A percentile compares a stretch with the other conserved stretches of the same genome.
Evolutionary conservation across 2,329 filamentous ascomycete species (phyloP).

Genomic region (Tolypocladium endophyticum): DNA sequence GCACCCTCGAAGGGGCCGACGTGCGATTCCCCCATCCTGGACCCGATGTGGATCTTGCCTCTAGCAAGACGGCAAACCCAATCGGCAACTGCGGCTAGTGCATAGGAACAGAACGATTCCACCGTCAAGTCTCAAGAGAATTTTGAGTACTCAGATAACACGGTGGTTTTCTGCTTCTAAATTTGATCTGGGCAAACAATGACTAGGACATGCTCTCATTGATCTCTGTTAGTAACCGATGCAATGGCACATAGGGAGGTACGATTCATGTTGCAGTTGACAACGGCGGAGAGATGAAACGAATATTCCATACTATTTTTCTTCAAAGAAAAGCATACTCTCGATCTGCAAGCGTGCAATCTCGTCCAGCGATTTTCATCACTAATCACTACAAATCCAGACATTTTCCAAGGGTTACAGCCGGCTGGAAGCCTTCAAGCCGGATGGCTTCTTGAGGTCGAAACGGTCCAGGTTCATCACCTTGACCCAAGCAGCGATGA

Average conservation of each 20-base stretch:
- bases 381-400: neutral
- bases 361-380: neutral
- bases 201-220: too few relatives aligned
- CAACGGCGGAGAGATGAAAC: neutral
- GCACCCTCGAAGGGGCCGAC: neutral
- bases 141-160: neutral
- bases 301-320: neutral
- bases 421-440: slow-evolving; percentile 8
- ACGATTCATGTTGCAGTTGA: too few relatives aligned
- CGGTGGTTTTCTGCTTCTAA: neutral
- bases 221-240: too few relatives aligned
- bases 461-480: slow-evolving; percentile 65
- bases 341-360: neutral
- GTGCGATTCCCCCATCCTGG: neutral
- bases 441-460: slow-evolving; percentile 31
- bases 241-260: neutral
- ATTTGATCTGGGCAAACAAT: too few relatives aligned
- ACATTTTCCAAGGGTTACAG: slow-evolving; percentile 1
- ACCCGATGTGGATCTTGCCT: neutral
- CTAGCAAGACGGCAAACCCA: neutral
- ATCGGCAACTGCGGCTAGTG: neutral
- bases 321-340: neutral
- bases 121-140: neutral
- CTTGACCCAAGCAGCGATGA: slow-evolving; percentile 62
- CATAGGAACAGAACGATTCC: neutral